phyloP scores from a whole-genome alignment of 805 yeast species.

The Huiozyma naganishii region DNA sequence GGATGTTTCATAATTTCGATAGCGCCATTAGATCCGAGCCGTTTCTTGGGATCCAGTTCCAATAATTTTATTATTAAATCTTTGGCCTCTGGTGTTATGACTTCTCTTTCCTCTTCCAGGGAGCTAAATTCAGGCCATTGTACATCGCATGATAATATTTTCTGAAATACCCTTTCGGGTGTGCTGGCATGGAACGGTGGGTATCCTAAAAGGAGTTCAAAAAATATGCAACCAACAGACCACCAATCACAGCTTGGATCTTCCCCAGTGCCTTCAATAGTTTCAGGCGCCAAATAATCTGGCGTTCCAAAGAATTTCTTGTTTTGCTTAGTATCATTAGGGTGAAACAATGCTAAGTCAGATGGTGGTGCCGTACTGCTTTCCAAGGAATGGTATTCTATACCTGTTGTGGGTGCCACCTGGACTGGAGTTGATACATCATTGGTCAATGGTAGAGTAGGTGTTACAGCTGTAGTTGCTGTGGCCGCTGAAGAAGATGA shows the following conservation, averaged over 20 bases:
- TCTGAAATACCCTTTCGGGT: slow-evolving; percentile 72
- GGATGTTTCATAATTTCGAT: slow-evolving; percentile 71
- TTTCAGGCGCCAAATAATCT: slow-evolving; percentile 94
- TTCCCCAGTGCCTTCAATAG: slow-evolving; percentile 75
- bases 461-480: not conserved
- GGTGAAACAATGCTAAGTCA: slow-evolving; percentile 63
- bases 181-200: slow-evolving; percentile 88
- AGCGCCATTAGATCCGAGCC: slow-evolving; percentile 75
- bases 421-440: not conserved
- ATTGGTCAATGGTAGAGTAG: not conserved
- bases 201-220: slow-evolving; percentile 83
- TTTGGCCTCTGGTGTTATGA: slow-evolving; percentile 56
- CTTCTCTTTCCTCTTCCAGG: slow-evolving; percentile 39
- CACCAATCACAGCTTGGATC: slow-evolving; percentile 73
- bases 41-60: slow-evolving; percentile 46
- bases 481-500: slow-evolving; percentile 16
- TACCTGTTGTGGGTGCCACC: not conserved
- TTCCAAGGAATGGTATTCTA: not conserved
- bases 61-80: slow-evolving; percentile 61
- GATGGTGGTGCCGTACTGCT: slow-evolving; percentile 11
- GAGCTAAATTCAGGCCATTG: slow-evolving; percentile 71
- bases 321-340: slow-evolving; percentile 41
- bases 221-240: slow-evolving; percentile 92
- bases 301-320: slow-evolving; percentile 91
- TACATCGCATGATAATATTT: slow-evolving; percentile 61